Evolutionary conservation across 495 filamentous ascomycete species (phyloP).

Genomic region (Penicillium coprophilum): DNA sequence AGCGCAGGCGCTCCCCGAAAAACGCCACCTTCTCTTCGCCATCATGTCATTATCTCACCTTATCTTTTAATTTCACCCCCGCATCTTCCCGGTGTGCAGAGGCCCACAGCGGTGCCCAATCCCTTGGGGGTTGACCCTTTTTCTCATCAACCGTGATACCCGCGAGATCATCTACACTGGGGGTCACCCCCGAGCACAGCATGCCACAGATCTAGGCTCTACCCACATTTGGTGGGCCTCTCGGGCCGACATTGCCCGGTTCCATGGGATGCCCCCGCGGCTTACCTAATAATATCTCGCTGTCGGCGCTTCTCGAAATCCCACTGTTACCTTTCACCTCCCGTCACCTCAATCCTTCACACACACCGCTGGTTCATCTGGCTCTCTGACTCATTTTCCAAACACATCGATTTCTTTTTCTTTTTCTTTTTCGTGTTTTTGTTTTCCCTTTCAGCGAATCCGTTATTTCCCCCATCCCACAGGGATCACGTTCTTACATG

Average conservation of each 20-base stretch:
- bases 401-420: too few relatives aligned
- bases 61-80: constrained; percentile 11
- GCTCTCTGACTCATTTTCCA: constrained; percentile 24
- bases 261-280: constrained; percentile 20
- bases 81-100: constrained; percentile 7
- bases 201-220: not conserved
- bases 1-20: constrained; percentile 27
- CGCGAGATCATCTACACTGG: constrained; percentile 8
- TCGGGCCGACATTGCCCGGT: not conserved
- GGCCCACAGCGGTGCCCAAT: constrained; percentile 4
- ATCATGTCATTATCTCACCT: constrained; percentile 9
- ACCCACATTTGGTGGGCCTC: too few relatives aligned
- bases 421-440: not conserved
- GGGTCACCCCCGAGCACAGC: not conserved
- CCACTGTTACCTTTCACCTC: not conserved
- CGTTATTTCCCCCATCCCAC: constrained; percentile 3
- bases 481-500: constrained; percentile 11
- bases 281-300: constrained; percentile 34
- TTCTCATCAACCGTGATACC: constrained; percentile 22
- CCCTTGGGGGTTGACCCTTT: too few relatives aligned
- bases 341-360: not conserved
- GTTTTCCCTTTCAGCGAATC: constrained; percentile 6
- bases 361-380: constrained; percentile 24
- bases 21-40: constrained; percentile 15
- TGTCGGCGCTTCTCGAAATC: constrained; percentile 31